Conservation (phyloP, 139 green algal species). For the Zygnema cylindricum region DNA sequence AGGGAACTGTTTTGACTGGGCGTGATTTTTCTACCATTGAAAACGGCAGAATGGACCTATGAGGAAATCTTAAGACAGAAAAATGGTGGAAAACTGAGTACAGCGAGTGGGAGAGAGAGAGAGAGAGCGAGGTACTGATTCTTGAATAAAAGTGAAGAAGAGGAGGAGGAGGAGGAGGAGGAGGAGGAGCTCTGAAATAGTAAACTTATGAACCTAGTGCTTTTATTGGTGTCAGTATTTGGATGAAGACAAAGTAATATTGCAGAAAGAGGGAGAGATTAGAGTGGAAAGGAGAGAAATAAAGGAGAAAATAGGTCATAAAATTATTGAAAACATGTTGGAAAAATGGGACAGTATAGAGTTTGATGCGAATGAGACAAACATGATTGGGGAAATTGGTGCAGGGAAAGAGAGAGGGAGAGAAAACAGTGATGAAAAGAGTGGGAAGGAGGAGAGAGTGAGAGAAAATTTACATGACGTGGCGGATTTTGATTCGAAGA, state of each 20-base stretch:
- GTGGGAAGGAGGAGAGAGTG: constrained; percentile 9
- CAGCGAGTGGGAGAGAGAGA: too few species aligned
- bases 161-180: constrained; percentile 1
- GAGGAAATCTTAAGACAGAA: too few species aligned
- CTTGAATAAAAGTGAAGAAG: background rate
- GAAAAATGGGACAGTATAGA: background rate
- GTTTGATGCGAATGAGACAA: background rate
- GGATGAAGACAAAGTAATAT: constrained; percentile 6
- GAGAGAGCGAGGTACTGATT: too few species aligned
- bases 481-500: background rate
- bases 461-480: background rate
- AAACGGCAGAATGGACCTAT: too few species aligned
- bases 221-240: too few species aligned
- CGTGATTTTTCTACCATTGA: too few species aligned
- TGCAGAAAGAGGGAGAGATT: background rate
- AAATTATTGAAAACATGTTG: background rate
- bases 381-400: background rate
- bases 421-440: background rate
- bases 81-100: too few species aligned
- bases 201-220: too few species aligned
- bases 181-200: background rate
- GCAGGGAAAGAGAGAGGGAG: background rate
- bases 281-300: background rate
- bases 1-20: too few species aligned
- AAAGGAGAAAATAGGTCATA: background rate